Base-by-base conservation (phyloP, 2,329 filamentous ascomycete species). In the Fusarium heterosporum region DNA sequence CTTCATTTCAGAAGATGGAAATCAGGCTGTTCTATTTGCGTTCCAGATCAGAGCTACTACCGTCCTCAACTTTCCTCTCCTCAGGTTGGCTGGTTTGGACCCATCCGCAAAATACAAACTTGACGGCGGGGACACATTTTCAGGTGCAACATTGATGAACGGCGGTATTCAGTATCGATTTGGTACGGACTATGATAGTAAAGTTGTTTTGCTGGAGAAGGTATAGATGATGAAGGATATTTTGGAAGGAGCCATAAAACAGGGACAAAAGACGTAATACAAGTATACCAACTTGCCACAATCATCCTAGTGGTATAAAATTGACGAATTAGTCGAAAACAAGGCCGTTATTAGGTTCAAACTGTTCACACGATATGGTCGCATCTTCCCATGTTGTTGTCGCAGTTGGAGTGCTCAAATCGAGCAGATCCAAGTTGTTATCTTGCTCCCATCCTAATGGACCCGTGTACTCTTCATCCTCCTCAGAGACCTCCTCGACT, bases 81-180 rank as follows among this genome's bases (percentile, higher is more conserved):
- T 90, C 34, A 81, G 80, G 29, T 69, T 90, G 36, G 82, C 86
- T 64, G 88, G 88, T 0, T 71, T 90, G 53, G 87, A 90, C 57
- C 68, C 83, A 0, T 59, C 71, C 8, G 85, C 86, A 0, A 81
- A 73, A 48, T 90, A 90, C 68, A 82, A 76, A 16, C 76, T 87
- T 17, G 79, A 84, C 40, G 85, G 84, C 1, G 82, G 85, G 29
- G 78, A 75, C 26, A 83, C 81, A 8, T 85, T 84, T 61, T 85
- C 83, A 1, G 88, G 88, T 0, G 81, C 82, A 11, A 89, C 86
- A 9, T 78, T 90, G 70, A 89, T 90, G 85, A 89, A 88, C 64
- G 79, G 80, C 2, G 88, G 88, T 0, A 70, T 90, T 36, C 85
- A 88, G 74, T 79, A 83, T 73, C 66, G 75, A 6, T 84, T 87